These are phyloP conservation scores for sorghum (Sorghum bicolor) DNA, from an alignment of 176 grass and related monocot species.

Conservation along the genomic window DNA sequence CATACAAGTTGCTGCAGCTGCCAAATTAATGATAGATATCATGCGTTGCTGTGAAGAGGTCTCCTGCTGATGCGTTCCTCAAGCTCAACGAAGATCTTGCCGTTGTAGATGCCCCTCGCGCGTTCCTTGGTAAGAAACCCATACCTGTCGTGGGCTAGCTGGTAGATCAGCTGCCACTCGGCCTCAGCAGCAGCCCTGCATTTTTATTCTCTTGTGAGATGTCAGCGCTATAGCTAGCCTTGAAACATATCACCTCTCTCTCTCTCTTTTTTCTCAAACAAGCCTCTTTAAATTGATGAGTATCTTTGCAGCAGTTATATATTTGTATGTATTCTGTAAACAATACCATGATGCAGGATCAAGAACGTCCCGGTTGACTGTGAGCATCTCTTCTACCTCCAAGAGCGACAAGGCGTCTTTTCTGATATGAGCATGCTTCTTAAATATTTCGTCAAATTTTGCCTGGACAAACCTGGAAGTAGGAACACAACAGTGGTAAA, in stretches of 20 bases:
- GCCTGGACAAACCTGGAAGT: slow-evolving; percentile 53
- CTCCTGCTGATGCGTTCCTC: too few species aligned
- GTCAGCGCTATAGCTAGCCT: too few species aligned
- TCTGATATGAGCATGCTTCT: slow-evolving; percentile 46
- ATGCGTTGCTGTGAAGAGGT: too few species aligned
- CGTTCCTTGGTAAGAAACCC: too few species aligned
- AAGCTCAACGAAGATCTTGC: too few species aligned
- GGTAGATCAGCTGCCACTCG: slow-evolving; percentile 1
- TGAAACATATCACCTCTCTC: neutral
- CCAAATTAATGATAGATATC: too few species aligned
- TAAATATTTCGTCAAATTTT: slow-evolving; percentile 77
- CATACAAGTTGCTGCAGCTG: too few species aligned
- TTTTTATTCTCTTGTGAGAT: too few species aligned
- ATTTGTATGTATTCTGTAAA: neutral
- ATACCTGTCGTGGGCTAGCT: neutral
- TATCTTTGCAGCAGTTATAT: too few species aligned
- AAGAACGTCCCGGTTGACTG: slow-evolving; percentile 40
- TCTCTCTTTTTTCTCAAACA: neutral
- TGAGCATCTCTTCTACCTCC: slow-evolving; percentile 53
- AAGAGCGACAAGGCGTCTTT: slow-evolving; percentile 30
- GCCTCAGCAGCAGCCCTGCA: neutral
- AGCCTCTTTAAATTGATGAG: too few species aligned
- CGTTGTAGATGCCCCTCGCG: too few species aligned
- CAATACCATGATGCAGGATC: slow-evolving; percentile 48
- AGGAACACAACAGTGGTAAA: neutral